Conservation (phyloP, 2,329 filamentous ascomycete species). For the Fusarium coicis region DNA sequence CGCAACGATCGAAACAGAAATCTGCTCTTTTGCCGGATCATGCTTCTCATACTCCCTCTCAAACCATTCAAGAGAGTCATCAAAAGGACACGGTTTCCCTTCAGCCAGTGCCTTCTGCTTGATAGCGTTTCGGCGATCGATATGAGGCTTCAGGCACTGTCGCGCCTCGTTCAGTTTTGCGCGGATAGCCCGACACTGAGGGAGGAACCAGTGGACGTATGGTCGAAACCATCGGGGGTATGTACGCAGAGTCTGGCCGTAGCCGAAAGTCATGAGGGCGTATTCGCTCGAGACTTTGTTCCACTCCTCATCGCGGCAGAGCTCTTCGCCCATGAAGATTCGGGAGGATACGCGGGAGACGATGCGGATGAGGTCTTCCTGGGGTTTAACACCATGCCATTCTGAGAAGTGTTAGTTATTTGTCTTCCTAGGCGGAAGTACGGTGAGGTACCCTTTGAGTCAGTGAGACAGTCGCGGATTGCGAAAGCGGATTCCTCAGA, state of each 20-base stretch:
- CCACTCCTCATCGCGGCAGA: constrained; percentile 58
- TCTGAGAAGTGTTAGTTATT: neutral
- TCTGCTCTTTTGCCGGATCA: constrained; percentile 25
- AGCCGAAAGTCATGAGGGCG: constrained; percentile 52
- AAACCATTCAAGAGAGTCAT: constrained; percentile 65
- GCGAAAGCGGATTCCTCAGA: neutral
- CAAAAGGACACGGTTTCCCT: neutral
- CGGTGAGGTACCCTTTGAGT: neutral
- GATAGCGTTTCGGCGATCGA: constrained; percentile 46
- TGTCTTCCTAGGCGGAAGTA: no score
- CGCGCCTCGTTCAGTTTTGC: constrained; percentile 23
- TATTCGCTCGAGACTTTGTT: constrained; percentile 58
- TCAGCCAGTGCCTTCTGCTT: constrained; percentile 5
- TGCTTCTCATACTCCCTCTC: constrained; percentile 54
- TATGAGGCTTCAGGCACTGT: constrained; percentile 37
- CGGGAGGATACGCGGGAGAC: constrained; percentile 2
- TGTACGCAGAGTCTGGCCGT: constrained; percentile 44
- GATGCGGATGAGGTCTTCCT: neutral
- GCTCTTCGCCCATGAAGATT: constrained; percentile 48
- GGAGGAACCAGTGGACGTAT: constrained; percentile 57
- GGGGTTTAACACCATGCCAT: neutral
- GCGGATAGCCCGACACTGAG: constrained; percentile 46
- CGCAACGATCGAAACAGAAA: constrained; percentile 56
- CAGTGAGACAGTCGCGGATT: neutral
- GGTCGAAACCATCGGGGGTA: constrained; percentile 58